Evolutionary conservation across 108 stramenopile genomes (phyloP), one percentile per base, ranked within the genome.

Genomic region (Seminavis robusta): DNA sequence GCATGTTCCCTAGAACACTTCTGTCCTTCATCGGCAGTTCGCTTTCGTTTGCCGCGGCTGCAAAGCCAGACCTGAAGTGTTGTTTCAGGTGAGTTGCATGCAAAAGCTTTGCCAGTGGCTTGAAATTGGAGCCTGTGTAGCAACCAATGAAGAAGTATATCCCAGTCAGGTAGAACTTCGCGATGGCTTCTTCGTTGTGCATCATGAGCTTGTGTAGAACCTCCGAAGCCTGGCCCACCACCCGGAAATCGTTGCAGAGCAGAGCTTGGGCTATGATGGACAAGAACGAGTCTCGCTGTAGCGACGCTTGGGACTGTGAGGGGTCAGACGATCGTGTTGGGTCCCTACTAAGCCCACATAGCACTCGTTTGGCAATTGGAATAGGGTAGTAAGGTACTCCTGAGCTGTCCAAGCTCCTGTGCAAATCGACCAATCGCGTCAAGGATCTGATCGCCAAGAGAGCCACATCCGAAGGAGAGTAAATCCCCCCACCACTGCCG

Each of bases 351-450:
- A 64, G 58, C 11, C 74, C 81, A 51, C 77, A 82, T n/a, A 86
- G 67, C 1, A 90, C 56, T 42, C 75, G 63, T 66, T 90, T 90
- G 6, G 83, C 81, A n/a, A 75, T 70, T 25, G 88, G 83, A 4
- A 86, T 84, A 16, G 88, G 88, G 33, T 76, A 79, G 60, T 83
- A 90, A 1, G 88, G 88, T 27, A 86, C 61, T 21, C 88, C 83
- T 52, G 74, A 53, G 13, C 50, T 63, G 46, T 90, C 83, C 0
- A 83, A 28, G 32, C 81, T 83, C 33, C 52, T 59, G 66, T 90
- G 88, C 24, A 83, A 42, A 25, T 74, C 76, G 4, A 83, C 73
- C n/a, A 90, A 73, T 28, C 75, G 31, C 11, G 70, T 58, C 23
- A 90, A 58, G 21, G 78, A 71, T 6, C 65, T 57, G 27, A 81